Evolutionary conservation across 2,329 filamentous ascomycete species (phyloP).

Genomic region (Arthrobotrys sphaeroides): DNA sequence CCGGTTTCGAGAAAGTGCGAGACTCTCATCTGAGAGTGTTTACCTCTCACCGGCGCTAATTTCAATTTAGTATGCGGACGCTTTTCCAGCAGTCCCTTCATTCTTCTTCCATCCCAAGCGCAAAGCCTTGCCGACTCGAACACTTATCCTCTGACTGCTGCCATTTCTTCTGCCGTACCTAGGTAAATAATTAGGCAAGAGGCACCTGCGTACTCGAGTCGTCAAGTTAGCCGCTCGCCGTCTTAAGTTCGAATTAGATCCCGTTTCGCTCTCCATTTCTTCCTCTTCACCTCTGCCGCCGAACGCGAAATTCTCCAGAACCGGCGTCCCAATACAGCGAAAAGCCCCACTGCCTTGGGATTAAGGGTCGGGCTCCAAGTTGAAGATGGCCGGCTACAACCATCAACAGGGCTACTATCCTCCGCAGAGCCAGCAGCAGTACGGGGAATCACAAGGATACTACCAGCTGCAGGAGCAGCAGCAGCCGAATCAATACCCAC

Average conservation of each 20-base stretch:
- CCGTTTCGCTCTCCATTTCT: neutral
- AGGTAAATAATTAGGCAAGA: too few species aligned
- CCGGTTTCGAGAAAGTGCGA: too few species aligned
- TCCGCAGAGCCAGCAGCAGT: constrained; percentile 24
- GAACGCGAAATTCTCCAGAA: neutral
- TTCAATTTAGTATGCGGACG: constrained; percentile 45
- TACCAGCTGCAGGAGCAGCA: constrained; percentile 58
- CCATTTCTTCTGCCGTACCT: neutral
- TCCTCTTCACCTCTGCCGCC: neutral
- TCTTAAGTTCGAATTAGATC: too few species aligned
- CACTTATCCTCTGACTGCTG: neutral
- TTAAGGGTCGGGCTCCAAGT: neutral
- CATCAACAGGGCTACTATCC: constrained; percentile 57
- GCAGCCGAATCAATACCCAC: constrained; percentile 19
- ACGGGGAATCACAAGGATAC: constrained; percentile 59
- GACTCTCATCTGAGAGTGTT: neutral
- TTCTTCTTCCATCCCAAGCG: constrained; percentile 27
- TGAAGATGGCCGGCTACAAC: constrained; percentile 61
- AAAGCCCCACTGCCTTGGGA: neutral
- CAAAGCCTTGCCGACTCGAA: neutral
- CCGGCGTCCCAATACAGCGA: neutral
- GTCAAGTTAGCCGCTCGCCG: too few species aligned
- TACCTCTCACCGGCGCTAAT: constrained; percentile 28
- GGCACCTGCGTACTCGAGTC: too few species aligned
- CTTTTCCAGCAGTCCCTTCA: constrained; percentile 41